phyloP scores from a whole-genome alignment of 805 yeast species.

The Ogataea naganishii region DNA sequence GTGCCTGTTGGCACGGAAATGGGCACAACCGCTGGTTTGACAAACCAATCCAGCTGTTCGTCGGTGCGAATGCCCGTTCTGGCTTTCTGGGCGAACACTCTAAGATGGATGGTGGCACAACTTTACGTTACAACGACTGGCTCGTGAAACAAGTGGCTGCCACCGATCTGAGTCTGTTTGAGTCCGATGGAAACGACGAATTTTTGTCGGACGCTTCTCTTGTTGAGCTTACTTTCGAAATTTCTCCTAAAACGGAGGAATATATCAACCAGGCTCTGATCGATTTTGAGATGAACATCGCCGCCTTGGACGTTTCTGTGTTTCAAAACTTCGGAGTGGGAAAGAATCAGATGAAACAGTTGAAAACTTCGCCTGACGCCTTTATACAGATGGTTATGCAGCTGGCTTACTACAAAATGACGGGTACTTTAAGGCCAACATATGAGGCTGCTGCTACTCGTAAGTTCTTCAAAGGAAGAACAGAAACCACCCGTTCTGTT shows the following conservation, averaged over 20 bases:
- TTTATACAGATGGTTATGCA: conserved; percentile 86
- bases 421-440: conserved; percentile 79
- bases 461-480: conserved; percentile 80
- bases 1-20: conserved; percentile 91
- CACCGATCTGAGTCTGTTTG: conserved; percentile 14
- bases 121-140: conserved; percentile 76
- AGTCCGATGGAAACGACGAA: conserved; percentile 2
- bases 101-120: conserved; percentile 97
- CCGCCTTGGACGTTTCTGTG: conserved; percentile 64
- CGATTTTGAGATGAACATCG: conserved; percentile 46
- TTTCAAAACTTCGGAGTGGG: conserved; percentile 83
- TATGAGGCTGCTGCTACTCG: conserved; percentile 96
- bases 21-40: conserved; percentile 87
- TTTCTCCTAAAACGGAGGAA: conserved; percentile 39
- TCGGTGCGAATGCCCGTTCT: conserved; percentile 74
- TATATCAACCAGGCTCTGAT: conserved; percentile 48
- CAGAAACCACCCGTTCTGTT: conserved; percentile 87
- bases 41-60: conserved; percentile 81
- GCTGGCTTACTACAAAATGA: conserved; percentile 77
- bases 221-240: conserved; percentile 43
- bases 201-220: conserved; percentile 1
- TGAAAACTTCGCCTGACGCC: conserved; percentile 89
- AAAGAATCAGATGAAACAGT: conserved; percentile 73
- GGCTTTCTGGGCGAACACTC: conserved; percentile 97
- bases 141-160: conserved; percentile 50